Evolutionary conservation across 2,329 filamentous ascomycete genomes (phyloP).

Genomic region (Arthrobotrys musiformis): DNA sequence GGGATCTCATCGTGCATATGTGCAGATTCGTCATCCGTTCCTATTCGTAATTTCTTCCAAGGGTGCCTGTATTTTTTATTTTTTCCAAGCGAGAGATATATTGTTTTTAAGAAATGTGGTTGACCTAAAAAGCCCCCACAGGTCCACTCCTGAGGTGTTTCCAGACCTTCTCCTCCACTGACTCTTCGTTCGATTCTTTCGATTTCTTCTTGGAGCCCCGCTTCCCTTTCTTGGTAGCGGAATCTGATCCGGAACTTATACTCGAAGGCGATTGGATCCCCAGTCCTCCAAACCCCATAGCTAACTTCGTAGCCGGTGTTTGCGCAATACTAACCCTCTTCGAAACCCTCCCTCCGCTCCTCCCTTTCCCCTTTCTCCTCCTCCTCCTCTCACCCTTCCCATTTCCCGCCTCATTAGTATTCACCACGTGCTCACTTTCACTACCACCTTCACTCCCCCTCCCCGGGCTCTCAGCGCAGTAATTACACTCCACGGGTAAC

Average conservation of each 20-base stretch:
- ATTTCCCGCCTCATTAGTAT: background rate
- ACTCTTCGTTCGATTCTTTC: background rate
- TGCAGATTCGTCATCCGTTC: background rate
- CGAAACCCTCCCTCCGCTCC: background rate
- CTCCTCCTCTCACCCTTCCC: background rate
- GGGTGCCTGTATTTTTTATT: too few species aligned
- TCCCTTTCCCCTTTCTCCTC: constrained; percentile 7
- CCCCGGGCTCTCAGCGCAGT: constrained; percentile 17
- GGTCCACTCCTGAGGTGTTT: constrained; percentile 43
- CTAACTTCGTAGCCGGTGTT: constrained; percentile 12
- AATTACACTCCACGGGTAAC: constrained; percentile 32
- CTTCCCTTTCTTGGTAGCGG: background rate
- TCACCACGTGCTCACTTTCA: background rate
- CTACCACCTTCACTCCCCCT: background rate
- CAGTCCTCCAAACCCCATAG: constrained; percentile 1
- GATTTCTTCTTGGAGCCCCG: background rate
- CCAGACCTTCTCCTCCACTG: constrained; percentile 41
- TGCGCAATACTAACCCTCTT: background rate
- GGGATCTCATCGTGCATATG: background rate
- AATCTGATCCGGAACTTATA: background rate
- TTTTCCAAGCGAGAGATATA: too few species aligned
- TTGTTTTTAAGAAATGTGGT: too few species aligned
- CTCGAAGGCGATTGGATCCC: constrained; percentile 9
- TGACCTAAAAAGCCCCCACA: constrained; percentile 15
- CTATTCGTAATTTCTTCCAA: background rate